Evolutionary conservation across 2,329 filamentous ascomycete genomes (phyloP).

Genomic region (Diaporthe sp.): DNA sequence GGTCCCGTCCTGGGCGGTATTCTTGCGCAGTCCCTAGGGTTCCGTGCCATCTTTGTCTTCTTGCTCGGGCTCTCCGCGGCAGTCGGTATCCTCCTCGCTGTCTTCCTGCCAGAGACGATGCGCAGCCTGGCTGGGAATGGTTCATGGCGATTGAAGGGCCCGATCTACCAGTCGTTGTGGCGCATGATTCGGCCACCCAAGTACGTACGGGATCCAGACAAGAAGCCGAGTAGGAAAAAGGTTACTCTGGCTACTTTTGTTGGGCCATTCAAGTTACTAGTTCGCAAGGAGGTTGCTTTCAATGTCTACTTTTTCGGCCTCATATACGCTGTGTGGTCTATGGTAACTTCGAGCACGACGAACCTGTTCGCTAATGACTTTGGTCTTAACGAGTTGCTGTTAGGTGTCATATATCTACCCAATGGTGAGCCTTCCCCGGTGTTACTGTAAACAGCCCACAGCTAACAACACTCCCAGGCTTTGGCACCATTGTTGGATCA

Average conservation of each 20-base stretch:
- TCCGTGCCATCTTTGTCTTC: slow-evolving; percentile 50
- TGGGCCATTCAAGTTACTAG: slow-evolving; percentile 55
- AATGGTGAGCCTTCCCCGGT: slow-evolving; percentile 39
- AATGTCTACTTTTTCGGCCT: slow-evolving; percentile 58
- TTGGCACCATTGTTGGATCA: slow-evolving; percentile 58
- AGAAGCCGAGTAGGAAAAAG: slow-evolving; percentile 38
- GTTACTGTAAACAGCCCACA: fast-evolving
- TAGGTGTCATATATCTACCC: slow-evolving; percentile 47
- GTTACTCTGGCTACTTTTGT: slow-evolving; percentile 52
- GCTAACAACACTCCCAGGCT: neutral
- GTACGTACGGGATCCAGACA: slow-evolving; percentile 5
- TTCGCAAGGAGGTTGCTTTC: slow-evolving; percentile 60
- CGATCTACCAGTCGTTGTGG: slow-evolving; percentile 56
- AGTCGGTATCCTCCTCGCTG: slow-evolving; percentile 51
- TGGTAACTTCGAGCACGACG: slow-evolving; percentile 60
- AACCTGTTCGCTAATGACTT: slow-evolving; percentile 52
- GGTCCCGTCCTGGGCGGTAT: slow-evolving; percentile 52
- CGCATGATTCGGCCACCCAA: slow-evolving; percentile 45
- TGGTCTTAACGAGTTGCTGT: slow-evolving; percentile 43
- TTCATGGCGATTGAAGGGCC: slow-evolving; percentile 50
- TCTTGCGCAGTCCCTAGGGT: slow-evolving; percentile 47
- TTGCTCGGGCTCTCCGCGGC: slow-evolving; percentile 51
- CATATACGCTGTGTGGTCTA: slow-evolving; percentile 63
- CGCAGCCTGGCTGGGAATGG: slow-evolving; percentile 55
- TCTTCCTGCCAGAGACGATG: slow-evolving; percentile 49